Evolutionary conservation across 2,329 filamentous ascomycete species (phyloP).

Genomic region (Aspergillus sergii): DNA sequence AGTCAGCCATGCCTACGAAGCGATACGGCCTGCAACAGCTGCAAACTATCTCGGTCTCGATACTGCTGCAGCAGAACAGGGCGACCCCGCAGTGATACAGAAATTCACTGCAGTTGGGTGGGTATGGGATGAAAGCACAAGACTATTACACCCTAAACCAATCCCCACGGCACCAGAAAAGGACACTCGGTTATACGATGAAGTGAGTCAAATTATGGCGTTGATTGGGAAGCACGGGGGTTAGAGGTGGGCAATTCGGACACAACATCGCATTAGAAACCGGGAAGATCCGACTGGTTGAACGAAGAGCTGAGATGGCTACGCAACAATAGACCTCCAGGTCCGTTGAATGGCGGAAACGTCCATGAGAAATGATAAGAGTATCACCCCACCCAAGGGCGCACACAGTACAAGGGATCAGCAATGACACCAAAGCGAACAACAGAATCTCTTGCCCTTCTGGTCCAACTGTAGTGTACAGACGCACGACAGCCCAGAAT

Average conservation of each 20-base stretch:
- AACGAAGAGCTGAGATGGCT: not conserved
- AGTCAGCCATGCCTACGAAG: conserved; percentile 43
- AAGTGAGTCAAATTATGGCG: conserved; percentile 36
- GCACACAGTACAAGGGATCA: conserved; percentile 15
- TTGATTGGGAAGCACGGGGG: conserved; percentile 33
- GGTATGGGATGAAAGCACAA: conserved; percentile 39
- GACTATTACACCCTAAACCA: conserved; percentile 38
- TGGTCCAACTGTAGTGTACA: conserved; percentile 44
- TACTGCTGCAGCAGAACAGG: conserved; percentile 26
- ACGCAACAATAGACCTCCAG: conserved; percentile 1
- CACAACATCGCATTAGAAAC: not conserved
- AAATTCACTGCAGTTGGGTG: conserved; percentile 40
- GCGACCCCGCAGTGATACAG: conserved; percentile 32
- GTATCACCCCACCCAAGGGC: conserved; percentile 14
- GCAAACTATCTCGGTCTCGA: conserved; percentile 42
- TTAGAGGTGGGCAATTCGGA: conserved; percentile 17
- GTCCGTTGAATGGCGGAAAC: conserved; percentile 4
- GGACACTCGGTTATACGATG: conserved; percentile 24
- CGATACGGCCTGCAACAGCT: conserved; percentile 39
- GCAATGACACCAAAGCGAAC: conserved; percentile 31
- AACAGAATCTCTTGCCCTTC: conserved; percentile 42
- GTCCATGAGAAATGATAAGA: conserved; percentile 13
- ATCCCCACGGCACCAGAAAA: conserved; percentile 21
- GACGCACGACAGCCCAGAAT: conserved; percentile 41
- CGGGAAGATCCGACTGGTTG: conserved; percentile 1